Evolutionary conservation across 2,329 filamentous ascomycete genomes (phyloP).

Genomic region (Nemania abortiva): DNA sequence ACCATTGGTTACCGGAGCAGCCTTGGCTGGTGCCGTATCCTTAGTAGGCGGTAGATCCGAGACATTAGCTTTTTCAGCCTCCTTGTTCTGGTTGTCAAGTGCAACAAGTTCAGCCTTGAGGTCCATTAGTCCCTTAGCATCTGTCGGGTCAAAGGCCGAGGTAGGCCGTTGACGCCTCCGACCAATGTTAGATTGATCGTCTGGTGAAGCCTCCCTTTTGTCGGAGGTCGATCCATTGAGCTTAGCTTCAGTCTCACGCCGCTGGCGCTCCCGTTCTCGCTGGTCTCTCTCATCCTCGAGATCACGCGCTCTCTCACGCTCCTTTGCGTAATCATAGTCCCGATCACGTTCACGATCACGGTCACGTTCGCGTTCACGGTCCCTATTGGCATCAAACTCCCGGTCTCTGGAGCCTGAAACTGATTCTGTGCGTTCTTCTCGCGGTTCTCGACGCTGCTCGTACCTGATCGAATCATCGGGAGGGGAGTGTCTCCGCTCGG

Average conservation of each 20-base stretch:
- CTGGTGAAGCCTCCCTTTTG: constrained; percentile 57
- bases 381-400: constrained; percentile 40
- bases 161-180: constrained; percentile 56
- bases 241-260: constrained; percentile 56
- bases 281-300: constrained; percentile 42
- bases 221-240: constrained; percentile 45
- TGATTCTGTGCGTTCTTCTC: constrained; percentile 43
- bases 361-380: constrained; percentile 30
- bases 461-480: constrained; percentile 42
- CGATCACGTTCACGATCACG: constrained; percentile 38
- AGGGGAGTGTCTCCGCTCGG: constrained; percentile 43
- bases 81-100: constrained; percentile 52
- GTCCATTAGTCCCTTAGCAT: constrained; percentile 62
- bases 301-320: constrained; percentile 29
- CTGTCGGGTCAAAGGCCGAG: constrained; percentile 64
- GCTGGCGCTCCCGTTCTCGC: constrained; percentile 51
- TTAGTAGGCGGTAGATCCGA: constrained; percentile 30
- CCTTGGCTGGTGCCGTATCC: constrained; percentile 38
- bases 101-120: constrained; percentile 65
- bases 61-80: constrained; percentile 44
- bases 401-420: constrained; percentile 42
- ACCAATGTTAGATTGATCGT: constrained; percentile 55
- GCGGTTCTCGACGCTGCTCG: constrained; percentile 46
- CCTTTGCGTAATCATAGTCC: constrained; percentile 38
- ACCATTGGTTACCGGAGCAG: constrained; percentile 30